Evolutionary conservation across 2,329 filamentous ascomycete genomes (phyloP).

Genomic region (Penicillium sp.): DNA sequence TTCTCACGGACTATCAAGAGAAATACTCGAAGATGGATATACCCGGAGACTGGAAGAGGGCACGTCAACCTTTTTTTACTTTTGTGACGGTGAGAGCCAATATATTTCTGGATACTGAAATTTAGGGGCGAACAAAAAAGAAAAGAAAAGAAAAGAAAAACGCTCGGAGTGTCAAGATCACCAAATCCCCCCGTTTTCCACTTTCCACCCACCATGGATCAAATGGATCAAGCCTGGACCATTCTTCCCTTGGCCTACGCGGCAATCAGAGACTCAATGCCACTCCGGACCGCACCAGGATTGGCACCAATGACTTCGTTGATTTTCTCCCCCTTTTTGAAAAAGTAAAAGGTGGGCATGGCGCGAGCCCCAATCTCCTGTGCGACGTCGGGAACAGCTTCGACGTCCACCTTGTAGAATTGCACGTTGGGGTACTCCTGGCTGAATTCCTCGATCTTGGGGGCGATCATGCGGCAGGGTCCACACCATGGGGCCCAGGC

Average conservation of each 20-base stretch:
- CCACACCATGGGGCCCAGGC: constrained; percentile 14
- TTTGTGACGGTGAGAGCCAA: no score
- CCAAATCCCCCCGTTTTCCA: no score
- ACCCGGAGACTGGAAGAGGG: no score
- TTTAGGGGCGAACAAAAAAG: background rate
- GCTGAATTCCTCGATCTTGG: constrained; percentile 9
- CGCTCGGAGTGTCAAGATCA: background rate
- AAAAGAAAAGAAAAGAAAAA: background rate
- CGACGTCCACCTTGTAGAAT: constrained; percentile 15
- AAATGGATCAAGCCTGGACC: background rate
- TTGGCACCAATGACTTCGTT: constrained; percentile 10
- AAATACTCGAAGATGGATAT: no score
- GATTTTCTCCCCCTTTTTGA: constrained; percentile 10
- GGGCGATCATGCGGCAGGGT: constrained; percentile 12
- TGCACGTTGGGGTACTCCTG: constrained; percentile 2
- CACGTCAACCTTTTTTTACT: no score
- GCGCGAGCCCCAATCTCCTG: constrained; percentile 11
- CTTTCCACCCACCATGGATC: background rate
- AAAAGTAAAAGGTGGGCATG: constrained; percentile 13
- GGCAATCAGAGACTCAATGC: constrained; percentile 1
- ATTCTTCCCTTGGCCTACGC: background rate
- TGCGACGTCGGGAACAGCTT: constrained; percentile 7
- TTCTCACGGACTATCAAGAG: no score
- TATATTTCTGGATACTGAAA: no score
- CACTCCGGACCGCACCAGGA: background rate